A percentile compares a stretch with the other conserved stretches of the same genome.
Evolutionary conservation across 345 rosid genomes (phyloP).

Genomic region (Litchi chinensis): DNA sequence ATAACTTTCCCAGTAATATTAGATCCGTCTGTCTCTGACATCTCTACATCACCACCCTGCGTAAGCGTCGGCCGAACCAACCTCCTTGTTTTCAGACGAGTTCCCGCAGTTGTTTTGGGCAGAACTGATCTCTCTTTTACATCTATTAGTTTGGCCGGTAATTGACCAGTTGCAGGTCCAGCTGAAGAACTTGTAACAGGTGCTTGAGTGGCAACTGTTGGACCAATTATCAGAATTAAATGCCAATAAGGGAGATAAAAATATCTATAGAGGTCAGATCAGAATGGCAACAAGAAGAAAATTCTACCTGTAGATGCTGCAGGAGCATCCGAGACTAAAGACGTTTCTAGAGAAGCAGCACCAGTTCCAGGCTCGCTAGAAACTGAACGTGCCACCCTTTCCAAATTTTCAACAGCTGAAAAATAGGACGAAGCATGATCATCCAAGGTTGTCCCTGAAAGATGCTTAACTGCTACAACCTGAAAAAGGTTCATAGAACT

Average conservation of each 20-base stretch:
- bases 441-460: constrained; percentile 69
- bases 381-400: constrained; percentile 57
- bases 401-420: constrained; percentile 74
- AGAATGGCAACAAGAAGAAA: constrained; percentile 13
- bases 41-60: constrained; percentile 67
- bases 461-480: constrained; percentile 67
- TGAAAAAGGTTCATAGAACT: constrained; percentile 21
- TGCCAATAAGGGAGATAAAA: background rate
- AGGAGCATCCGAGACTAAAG: constrained; percentile 35
- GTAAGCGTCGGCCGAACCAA: constrained; percentile 76
- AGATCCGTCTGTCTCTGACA: constrained; percentile 66
- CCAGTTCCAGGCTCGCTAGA: constrained; percentile 50
- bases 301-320: constrained; percentile 37
- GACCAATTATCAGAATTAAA: constrained; percentile 11
- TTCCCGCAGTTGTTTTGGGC: constrained; percentile 50
- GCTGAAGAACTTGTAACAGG: constrained; percentile 35
- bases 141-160: constrained; percentile 48
- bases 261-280: background rate
- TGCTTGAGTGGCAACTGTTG: constrained; percentile 44
- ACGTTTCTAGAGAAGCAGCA: constrained; percentile 39
- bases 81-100: constrained; percentile 58
- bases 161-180: constrained; percentile 35
- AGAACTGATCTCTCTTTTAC: constrained; percentile 45
- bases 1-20: constrained; percentile 46
- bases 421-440: constrained; percentile 65